Conservation (phyloP, 441 rosid species). For the Adansonia madagascariensis region DNA sequence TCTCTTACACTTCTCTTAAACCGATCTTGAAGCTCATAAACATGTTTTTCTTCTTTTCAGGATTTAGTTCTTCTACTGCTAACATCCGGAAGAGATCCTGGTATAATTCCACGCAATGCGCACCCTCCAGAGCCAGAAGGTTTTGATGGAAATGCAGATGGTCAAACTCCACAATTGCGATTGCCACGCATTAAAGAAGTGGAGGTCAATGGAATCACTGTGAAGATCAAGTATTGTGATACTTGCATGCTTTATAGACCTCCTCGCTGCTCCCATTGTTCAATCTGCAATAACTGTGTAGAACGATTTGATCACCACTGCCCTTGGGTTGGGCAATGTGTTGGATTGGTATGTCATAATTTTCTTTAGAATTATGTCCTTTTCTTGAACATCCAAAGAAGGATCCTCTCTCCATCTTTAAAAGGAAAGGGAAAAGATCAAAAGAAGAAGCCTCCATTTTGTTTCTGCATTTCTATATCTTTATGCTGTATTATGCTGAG, state of each 20-base stretch:
- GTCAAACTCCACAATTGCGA: conserved; percentile 65
- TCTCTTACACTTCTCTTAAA: neutral
- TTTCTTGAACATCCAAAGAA: neutral
- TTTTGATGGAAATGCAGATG: conserved; percentile 52
- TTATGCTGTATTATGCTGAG: conserved; percentile 1
- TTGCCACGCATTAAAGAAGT: conserved; percentile 74
- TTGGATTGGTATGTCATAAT: conserved; percentile 56
- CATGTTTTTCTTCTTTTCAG: conserved; percentile 37
- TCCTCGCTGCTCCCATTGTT: conserved; percentile 80
- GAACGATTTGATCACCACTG: conserved; percentile 81
- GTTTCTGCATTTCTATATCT: neutral
- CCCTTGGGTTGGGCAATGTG: conserved; percentile 88
- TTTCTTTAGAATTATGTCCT: conserved; percentile 16
- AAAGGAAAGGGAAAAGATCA: neutral
- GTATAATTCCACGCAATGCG: conserved; percentile 68
- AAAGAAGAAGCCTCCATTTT: neutral
- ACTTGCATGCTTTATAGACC: conserved; percentile 82
- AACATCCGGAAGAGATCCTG: conserved; percentile 83
- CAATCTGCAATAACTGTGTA: conserved; percentile 78
- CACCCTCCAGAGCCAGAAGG: conserved; percentile 81
- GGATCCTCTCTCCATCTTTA: neutral
- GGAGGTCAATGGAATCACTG: conserved; percentile 53
- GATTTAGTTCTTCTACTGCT: conserved; percentile 67
- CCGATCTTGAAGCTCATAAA: neutral
- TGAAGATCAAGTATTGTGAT: conserved; percentile 73